Evolutionary conservation across 1,139 yeast species (phyloP).

Genomic region (Candida neerlandica): DNA sequence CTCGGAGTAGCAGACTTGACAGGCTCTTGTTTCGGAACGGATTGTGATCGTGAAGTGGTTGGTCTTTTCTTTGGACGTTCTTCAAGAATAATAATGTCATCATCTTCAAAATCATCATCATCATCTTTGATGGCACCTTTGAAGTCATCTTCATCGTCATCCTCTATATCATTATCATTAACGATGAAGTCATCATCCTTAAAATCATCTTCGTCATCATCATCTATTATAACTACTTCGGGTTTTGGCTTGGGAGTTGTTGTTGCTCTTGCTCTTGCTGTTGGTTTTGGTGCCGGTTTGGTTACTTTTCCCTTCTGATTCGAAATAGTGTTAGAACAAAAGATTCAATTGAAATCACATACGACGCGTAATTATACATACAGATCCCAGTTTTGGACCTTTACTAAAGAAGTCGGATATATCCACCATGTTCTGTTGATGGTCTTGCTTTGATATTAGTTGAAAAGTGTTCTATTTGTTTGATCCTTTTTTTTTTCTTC

Average conservation of each 20-base stretch:
- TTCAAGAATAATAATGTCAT: neutral
- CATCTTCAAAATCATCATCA: constrained; percentile 15
- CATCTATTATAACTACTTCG: constrained; percentile 22
- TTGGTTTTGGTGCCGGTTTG: constrained; percentile 7
- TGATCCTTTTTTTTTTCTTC: neutral
- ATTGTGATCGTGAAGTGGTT: constrained; percentile 8
- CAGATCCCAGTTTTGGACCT: constrained; percentile 3
- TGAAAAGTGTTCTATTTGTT: neutral
- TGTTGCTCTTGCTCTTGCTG: constrained; percentile 1
- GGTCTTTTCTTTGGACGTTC: constrained; percentile 1
- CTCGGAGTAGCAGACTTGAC: neutral
- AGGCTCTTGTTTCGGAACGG: constrained; percentile 11
- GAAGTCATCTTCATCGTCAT: constrained; percentile 16
- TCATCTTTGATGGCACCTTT: constrained; percentile 13
- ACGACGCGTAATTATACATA: constrained; percentile 6
- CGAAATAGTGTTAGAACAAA: constrained; percentile 5
- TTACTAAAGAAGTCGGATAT: constrained; percentile 14
- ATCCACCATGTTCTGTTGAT: constrained; percentile 11
- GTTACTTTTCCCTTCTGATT: neutral
- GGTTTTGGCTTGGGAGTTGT: constrained; percentile 8
- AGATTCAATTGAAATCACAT: neutral
- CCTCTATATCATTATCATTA: constrained; percentile 1
- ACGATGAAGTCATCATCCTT: constrained; percentile 14
- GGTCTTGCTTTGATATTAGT: neutral
- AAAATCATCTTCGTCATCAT: constrained; percentile 12